Evolutionary conservation across 495 filamentous ascomycete species (phyloP), one percentile per base, ranked within the genome.

Genomic region (Oleoguttula mirabilis): DNA sequence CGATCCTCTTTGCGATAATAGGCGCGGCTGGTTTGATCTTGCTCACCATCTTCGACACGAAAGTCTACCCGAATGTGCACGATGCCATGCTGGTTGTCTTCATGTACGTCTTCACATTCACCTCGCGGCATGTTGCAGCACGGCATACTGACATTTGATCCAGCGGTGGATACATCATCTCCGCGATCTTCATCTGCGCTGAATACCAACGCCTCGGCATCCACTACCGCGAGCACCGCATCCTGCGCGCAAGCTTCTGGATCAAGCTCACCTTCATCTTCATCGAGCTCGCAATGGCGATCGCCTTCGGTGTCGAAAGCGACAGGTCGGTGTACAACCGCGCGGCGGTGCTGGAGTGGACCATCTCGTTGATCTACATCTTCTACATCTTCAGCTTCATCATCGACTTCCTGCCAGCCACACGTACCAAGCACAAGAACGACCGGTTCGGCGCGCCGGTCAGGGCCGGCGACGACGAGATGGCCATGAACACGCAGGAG

Each of bases 341-440:
- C 10, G 67, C 62, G 6, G 73, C 70, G 3, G 46, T 71, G 20
- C 48, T 75, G 16, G 81, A 84, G 61, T 95, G 88, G 88, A 63
- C 79, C 39, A 80, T 98, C 47, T 79, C 87, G 17, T 78, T 96
- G 51, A 67, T 95, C 47, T 98, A 94, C 65, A 87, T 80, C 8
- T 81, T 84, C 54, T 52, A 52, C 20, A 32, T 95, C 92, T 71
- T 93, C 35, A 86, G 82, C 28, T 96, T 94, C 65, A 74, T 82
- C 40, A 65, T 96, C 54, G 90, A 98, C 58, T 68, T 98, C 27
- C 65, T 85, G 38, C 90, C 90, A 0, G 84, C 86, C 15, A 69
- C 82, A 2, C 67, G 72, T 11, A 84, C 75, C 3, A 80, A 77
- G 45, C 61, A 59, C 24, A 63, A 67, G 39, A 37, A 64, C 39